Base-by-base conservation (phyloP, 306 rosid species). In the Gleditsia sinensis region DNA sequence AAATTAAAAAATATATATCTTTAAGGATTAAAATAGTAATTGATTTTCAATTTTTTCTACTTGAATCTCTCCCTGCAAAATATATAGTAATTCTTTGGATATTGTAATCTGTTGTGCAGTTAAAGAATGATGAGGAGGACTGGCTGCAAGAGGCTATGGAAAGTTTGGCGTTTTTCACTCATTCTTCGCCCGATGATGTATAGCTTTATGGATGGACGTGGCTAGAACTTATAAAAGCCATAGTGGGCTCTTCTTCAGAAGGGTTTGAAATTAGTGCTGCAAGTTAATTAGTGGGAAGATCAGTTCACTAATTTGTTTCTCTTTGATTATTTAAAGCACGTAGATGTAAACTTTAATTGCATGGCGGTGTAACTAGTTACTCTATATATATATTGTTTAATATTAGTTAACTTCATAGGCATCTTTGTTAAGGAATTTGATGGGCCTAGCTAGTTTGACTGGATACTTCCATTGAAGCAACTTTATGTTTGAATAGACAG, bases 91-190 rank as follows among this genome's bases (percentile, higher is more conserved):
- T n/a, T n/a, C n/a, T n/a, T n/a, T n/a, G n/a, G n/a, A n/a, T n/a
- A n/a, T n/a, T 1, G 2, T 85, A 0, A 53, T 53, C 14, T 8
- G 30, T 70, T 50, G 74, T 50, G 74, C 92, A 91, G 89, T 77
- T 89, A 58, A 90, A 87, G 80, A 78, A 86, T 59, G 95, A 89
- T 45, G 92, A 88, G 5, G 97, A 86, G 48, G 91, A 90, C 1
- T 91, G 96, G 98, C 83, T 94, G 51, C 97, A 90, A 84, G 96
- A 88, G 69, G 95, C 95, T 3, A 82, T 92, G 92, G 83, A 87
- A 76, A 89, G 88, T 80, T 54, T 90, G 30, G 81, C 72, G 56
- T 82, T 85, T 82, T 59, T 87, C 57, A 91, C 83, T 70, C 91
- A 71, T 81, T 87, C 85, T 65, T 85, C 72, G 55, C 89, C 82